phyloP scores from a whole-genome alignment of 202 grass and related monocot genomes.

The Carex arenaria region DNA sequence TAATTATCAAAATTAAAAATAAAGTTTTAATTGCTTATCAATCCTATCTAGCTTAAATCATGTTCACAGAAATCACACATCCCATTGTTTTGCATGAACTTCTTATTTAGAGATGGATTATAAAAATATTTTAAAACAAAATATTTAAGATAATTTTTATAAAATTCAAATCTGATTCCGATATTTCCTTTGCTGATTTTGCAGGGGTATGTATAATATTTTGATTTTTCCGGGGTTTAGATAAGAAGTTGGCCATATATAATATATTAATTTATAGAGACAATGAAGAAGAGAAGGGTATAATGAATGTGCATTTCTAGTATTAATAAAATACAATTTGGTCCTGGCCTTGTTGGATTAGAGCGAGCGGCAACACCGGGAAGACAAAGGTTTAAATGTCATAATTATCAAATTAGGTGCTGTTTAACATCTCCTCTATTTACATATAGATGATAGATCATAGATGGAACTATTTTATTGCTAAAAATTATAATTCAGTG shows the following conservation, averaged over 20 bases:
- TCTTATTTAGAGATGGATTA: too few relatives aligned
- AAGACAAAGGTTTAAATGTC: constrained; percentile 20
- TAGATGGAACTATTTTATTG: neutral
- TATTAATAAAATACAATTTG: constrained; percentile 1
- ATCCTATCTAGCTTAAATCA: too few relatives aligned
- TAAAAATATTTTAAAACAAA: too few relatives aligned
- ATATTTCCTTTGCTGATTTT: neutral
- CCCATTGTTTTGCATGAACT: too few relatives aligned
- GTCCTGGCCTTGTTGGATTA: neutral
- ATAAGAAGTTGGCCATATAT: neutral
- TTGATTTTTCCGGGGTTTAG: neutral
- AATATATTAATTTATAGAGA: neutral
- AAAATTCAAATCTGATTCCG: neutral
- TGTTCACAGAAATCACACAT: too few relatives aligned
- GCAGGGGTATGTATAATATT: neutral
- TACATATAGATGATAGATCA: neutral
- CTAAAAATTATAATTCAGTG: neutral
- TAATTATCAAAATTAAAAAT: too few relatives aligned
- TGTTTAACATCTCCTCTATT: neutral
- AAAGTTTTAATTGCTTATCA: too few relatives aligned
- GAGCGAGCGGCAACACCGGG: neutral
- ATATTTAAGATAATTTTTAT: too few relatives aligned
- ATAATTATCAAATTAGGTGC: neutral
- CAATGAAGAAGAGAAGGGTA: constrained; percentile 5
- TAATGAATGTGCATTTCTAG: neutral